phyloP scores from a whole-genome alignment of 225 moss, liverwort and hornwort genomes.

The Climacium dendroides region DNA sequence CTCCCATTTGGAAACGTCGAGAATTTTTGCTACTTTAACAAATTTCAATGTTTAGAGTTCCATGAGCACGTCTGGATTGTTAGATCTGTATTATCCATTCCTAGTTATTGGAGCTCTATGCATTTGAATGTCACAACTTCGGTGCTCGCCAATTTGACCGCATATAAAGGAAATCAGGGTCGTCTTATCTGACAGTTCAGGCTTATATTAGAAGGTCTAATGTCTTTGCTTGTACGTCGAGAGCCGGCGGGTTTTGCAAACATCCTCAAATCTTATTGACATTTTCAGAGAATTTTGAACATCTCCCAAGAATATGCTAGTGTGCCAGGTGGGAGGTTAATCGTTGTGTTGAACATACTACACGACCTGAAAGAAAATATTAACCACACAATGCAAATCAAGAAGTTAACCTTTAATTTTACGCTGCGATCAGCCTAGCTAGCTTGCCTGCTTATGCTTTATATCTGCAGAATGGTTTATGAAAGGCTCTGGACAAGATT shows the following conservation, averaged over 20 bases:
- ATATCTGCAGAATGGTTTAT: neutral
- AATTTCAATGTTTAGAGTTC: neutral
- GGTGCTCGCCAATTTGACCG: neutral
- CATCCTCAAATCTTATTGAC: neutral
- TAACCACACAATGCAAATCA: neutral
- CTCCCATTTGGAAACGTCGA: neutral
- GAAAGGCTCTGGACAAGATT: neutral
- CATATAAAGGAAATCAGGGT: neutral
- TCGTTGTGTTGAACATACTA: neutral
- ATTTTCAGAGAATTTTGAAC: neutral
- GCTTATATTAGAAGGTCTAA: neutral
- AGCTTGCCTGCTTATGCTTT: neutral
- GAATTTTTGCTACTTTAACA: neutral
- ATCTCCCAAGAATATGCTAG: neutral
- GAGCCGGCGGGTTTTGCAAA: no score
- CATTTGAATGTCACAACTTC: neutral
- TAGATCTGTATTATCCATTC: neutral
- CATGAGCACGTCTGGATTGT: no score
- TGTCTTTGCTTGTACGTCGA: neutral
- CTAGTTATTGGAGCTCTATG: neutral
- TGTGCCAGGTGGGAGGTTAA: neutral
- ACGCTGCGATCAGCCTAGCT: neutral
- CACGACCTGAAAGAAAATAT: neutral
- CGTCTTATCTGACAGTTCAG: neutral
- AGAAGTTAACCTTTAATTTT: neutral